Evolutionary conservation across 2,329 filamentous ascomycete genomes (phyloP).

Genomic region (Mycosphaerella sp.): DNA sequence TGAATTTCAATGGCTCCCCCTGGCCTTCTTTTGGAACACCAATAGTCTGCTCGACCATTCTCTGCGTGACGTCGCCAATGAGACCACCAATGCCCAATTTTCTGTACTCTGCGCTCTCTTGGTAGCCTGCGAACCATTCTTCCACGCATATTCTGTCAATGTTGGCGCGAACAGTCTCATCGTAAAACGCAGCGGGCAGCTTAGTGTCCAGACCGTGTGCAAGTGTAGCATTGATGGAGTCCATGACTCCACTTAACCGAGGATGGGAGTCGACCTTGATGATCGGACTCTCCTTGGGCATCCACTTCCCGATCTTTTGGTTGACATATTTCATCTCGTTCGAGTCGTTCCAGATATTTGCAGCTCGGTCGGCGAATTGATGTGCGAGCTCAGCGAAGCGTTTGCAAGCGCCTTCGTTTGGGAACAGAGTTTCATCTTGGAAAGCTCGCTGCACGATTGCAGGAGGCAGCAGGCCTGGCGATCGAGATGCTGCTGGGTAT

Average conservation of each 20-base stretch:
- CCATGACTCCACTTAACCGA: conserved; percentile 82
- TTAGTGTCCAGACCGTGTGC: conserved; percentile 76
- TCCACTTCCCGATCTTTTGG: conserved; percentile 71
- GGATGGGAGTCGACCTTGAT: conserved; percentile 82
- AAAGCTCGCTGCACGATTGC: conserved; percentile 42
- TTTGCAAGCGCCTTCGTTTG: conserved; percentile 45
- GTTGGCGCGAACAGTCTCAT: conserved; percentile 60
- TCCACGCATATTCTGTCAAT: conserved; percentile 71
- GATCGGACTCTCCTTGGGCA: conserved; percentile 60
- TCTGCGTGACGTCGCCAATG: conserved; percentile 68
- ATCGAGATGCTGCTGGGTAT: conserved; percentile 41
- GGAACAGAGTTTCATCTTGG: conserved; percentile 46
- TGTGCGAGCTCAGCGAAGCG: conserved; percentile 44
- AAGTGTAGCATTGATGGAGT: conserved; percentile 81
- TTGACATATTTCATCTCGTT: conserved; percentile 80
- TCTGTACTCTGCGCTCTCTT: conserved; percentile 80
- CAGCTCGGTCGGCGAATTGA: conserved; percentile 44
- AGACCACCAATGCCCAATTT: conserved; percentile 77
- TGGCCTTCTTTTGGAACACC: conserved; percentile 34
- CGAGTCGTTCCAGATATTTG: conserved; percentile 48
- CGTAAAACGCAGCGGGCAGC: conserved; percentile 82
- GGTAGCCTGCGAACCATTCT: conserved; percentile 88
- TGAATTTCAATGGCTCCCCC: conserved; percentile 59
- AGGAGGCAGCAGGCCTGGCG: conserved; percentile 39
- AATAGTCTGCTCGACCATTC: conserved; percentile 42